A percentile compares a stretch with the other conserved stretches of the same genome.
phyloP scores from a whole-genome alignment of 371 early-diverging fungal species.

The Rhizopus stolonifer region DNA sequence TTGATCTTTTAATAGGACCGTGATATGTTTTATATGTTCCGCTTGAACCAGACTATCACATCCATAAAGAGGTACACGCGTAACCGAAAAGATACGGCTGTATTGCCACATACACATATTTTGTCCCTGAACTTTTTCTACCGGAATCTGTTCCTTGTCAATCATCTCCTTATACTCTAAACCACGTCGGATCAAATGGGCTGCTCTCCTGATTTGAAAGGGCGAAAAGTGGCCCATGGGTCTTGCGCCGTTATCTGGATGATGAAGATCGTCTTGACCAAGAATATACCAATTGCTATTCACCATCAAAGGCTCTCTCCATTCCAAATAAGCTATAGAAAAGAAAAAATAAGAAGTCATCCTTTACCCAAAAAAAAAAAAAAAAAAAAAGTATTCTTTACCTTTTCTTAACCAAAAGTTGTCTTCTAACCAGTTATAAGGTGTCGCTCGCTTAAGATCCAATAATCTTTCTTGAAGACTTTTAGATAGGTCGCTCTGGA shows the following conservation, averaged over 20 bases:
- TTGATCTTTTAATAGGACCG: slow-evolving; percentile 76
- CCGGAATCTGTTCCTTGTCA: slow-evolving; percentile 56
- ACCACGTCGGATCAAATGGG: slow-evolving; percentile 69
- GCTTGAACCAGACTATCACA: slow-evolving; percentile 61
- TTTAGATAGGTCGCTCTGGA: slow-evolving; percentile 25
- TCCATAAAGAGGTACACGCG: slow-evolving; percentile 75
- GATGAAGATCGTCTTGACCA: slow-evolving; percentile 66
- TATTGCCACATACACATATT: slow-evolving; percentile 89
- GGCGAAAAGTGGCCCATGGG: slow-evolving; percentile 58
- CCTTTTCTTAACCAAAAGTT: slow-evolving; percentile 81
- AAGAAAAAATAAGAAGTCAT: not conserved
- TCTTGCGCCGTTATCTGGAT: slow-evolving; percentile 41
- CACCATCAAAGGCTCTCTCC: slow-evolving; percentile 84
- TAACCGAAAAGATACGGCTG: slow-evolving; percentile 70
- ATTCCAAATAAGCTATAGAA: slow-evolving; percentile 79
- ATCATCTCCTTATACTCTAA: slow-evolving; percentile 75
- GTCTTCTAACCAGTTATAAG: slow-evolving; percentile 86
- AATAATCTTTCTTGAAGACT: slow-evolving; percentile 59
- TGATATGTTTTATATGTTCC: slow-evolving; percentile 61
- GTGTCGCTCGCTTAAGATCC: slow-evolving; percentile 60
- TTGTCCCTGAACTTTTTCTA: slow-evolving; percentile 54
- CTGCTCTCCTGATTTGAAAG: slow-evolving; percentile 85
- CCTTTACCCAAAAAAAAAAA: too few relatives aligned
- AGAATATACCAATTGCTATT: slow-evolving; percentile 91
- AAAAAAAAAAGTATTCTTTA: too few relatives aligned